A percentile compares a stretch with the other conserved stretches of the same genome.
These are phyloP conservation scores for Exserohilum turcica DNA, from an alignment of 2,329 filamentous ascomycete genomes.

Conservation along the genomic window DNA sequence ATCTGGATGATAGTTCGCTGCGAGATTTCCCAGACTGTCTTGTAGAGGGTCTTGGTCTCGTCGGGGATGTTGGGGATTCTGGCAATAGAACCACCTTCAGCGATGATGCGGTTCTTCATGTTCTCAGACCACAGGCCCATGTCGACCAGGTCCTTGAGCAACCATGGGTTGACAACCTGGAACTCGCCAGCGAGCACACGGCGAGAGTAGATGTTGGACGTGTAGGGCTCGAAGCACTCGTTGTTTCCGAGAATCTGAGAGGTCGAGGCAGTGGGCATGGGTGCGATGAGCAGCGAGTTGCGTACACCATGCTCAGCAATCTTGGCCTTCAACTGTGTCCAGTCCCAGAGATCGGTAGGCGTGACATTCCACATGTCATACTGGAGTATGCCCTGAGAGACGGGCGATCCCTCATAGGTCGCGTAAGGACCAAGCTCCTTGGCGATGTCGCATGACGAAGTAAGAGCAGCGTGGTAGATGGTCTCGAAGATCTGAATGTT, in stretches of 20 bases:
- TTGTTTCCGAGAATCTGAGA: constrained; percentile 99
- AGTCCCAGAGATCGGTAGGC: constrained; percentile 95
- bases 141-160: constrained; percentile 96
- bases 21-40: constrained; percentile 99
- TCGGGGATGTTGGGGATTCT: constrained; percentile 95
- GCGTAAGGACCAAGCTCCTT: constrained; percentile 83
- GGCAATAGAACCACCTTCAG: constrained; percentile 93
- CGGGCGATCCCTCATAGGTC: constrained; percentile 90
- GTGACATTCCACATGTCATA: constrained; percentile 99
- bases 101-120: constrained; percentile 99
- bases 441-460: constrained; percentile 84
- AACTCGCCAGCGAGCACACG: constrained; percentile 98
- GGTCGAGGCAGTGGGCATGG: constrained; percentile 97
- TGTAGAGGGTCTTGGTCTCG: constrained; percentile 96
- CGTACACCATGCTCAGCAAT: constrained; percentile 92
- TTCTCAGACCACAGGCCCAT: constrained; percentile 98
- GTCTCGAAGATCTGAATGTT: constrained; percentile 99
- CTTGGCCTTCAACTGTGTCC: constrained; percentile 83
- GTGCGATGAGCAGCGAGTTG: constrained; percentile 92
- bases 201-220: constrained; percentile 98
- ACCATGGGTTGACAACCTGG: constrained; percentile 99
- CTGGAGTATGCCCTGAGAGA: constrained; percentile 93
- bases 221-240: constrained; percentile 99
- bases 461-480: constrained; percentile 95
- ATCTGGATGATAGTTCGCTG: constrained; percentile 96